Base-by-base conservation (phyloP, 495 filamentous ascomycete genomes). In the Jackrogersella multiformis region DNA sequence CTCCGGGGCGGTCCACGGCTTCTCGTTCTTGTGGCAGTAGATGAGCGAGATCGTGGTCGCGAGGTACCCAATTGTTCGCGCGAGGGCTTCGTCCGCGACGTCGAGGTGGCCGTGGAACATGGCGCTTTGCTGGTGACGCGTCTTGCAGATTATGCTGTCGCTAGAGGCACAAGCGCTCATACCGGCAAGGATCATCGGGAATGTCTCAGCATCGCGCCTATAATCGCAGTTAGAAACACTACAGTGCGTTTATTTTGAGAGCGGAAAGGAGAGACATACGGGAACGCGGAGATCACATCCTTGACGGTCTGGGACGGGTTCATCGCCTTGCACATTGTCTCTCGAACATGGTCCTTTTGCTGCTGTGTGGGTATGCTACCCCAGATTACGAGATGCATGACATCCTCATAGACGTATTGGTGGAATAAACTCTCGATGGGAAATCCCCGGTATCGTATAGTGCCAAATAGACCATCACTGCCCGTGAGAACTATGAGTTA, bases 331-430 rank as follows among this genome's bases (percentile, higher is more conserved):
- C 70, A 67, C 24, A 82, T 72, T 21, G 70, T 64, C 30, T 72
- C 73, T 46, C 73, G 69, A 58, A 79, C 78, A 15, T 71, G 64
- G 21, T 65, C 65, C 35, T 73, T 72, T 68, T 85, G 74, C 34
- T 77, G 63, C 23, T 66, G 52, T 0, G 76, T 73, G 0, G 82
- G 82, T 1, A 82, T 61, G 10, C 73, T 64, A 0, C 81, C 80
- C 68, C 79, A 84, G 49, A 84, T 80, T n/a, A 84, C 72, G 28
- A 85, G 74, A 51, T 80, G 76, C 26, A 76, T 72, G 12, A 78
- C 74, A 55, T 85, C 82, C 21, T 77, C 70, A 51, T 76, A 83
- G 15, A 76, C 69, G 8, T 70, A 64, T 36, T 79, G 64, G 26
- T 76, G 74, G 5, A 77, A 75, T 21, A 85, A 66, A 46, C 80